phyloP scores from a whole-genome alignment of 805 yeast genomes.

The Candida bentonensis region DNA sequence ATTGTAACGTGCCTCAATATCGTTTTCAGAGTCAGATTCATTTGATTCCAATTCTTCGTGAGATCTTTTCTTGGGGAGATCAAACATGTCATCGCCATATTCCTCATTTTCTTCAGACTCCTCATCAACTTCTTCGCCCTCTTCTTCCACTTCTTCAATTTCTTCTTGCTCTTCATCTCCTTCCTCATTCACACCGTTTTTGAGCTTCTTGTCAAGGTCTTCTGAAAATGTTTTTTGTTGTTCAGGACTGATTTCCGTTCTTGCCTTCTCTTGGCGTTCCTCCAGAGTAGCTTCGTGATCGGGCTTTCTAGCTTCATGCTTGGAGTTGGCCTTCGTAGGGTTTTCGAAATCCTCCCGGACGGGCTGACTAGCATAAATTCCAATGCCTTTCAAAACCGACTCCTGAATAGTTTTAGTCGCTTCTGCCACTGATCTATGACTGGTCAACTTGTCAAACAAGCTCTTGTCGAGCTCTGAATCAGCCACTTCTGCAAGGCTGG shows the following conservation, averaged over 20 bases:
- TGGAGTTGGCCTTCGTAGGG: conserved; percentile 15
- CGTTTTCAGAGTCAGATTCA: conserved; percentile 28
- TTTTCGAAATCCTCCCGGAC: not conserved
- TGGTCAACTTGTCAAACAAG: conserved; percentile 27
- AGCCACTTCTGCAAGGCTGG: conserved; percentile 6
- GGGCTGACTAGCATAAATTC: no score
- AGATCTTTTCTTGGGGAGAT: conserved; percentile 10
- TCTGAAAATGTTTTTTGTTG: no score
- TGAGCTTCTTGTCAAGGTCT: no score
- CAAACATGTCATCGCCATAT: conserved; percentile 21
- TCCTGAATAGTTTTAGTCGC: conserved; percentile 6
- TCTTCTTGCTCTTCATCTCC: conserved; percentile 10
- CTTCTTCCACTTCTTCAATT: conserved; percentile 13
- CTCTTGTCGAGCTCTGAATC: conserved; percentile 16
- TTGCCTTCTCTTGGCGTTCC: conserved; percentile 7
- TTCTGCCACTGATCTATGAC: conserved; percentile 13
- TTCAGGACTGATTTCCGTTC: conserved; percentile 6
- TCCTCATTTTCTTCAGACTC: conserved; percentile 4
- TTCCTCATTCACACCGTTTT: not conserved
- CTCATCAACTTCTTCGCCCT: conserved; percentile 1
- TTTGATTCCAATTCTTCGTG: conserved; percentile 29
- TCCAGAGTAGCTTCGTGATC: conserved; percentile 8
- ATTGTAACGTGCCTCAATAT: conserved; percentile 11
- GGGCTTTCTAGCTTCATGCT: conserved; percentile 19
- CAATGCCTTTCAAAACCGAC: no score